Evolutionary conservation across 495 filamentous ascomycete species (phyloP), one percentile per base, ranked within the genome.

Genomic region (Cercophora samala): DNA sequence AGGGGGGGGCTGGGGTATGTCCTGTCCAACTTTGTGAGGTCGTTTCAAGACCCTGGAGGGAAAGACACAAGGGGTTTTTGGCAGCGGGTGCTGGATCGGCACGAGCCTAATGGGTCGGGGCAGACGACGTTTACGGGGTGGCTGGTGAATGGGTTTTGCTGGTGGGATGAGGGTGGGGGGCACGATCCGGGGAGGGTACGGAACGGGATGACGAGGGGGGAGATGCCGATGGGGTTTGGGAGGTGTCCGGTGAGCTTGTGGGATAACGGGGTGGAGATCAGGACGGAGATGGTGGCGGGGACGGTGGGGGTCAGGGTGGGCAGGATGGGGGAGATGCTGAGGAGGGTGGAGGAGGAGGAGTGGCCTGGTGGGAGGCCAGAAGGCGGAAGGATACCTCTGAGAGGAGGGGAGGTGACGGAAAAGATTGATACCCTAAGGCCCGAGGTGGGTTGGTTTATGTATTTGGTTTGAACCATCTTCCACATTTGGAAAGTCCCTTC

Each of bases 401-500:
- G 66, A 51, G 55, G 23, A 54, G 24, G n/a, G 51, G 15, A 51
- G 69, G 56, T 65, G 72, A 26, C 60, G 63, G 6, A 72, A 72
- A 19, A 73, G 67, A 60, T 46, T 46, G 77, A 80, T 64, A 77
- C 76, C 46, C 63, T 80, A 59, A 74, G 77, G 60, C 79, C 79
- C 5, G 74, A 77, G 68, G 60, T 74, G 21, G 77, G 78, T 37
- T 81, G 78, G 79, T 75, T 79, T 26, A 78, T 82, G 76, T 75
- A 58, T 76, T 67, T 74, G 58, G 51, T 19, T 59, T 62, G 60
- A 62, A 21, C 19, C 15, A 5, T 46, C n/a, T 29, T 8, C 4
- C 5, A 29, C 26, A 29, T 5, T 8, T 29, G 37, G 37, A 17
- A 46, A 46, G 11, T 3, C 37, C 13, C 37, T 46, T 46, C 13